Percentiles rank a stretch among this genome's conserved stretches.
Conservation (phyloP, 73 alveolate species). For the Urostyla sp. region DNA sequence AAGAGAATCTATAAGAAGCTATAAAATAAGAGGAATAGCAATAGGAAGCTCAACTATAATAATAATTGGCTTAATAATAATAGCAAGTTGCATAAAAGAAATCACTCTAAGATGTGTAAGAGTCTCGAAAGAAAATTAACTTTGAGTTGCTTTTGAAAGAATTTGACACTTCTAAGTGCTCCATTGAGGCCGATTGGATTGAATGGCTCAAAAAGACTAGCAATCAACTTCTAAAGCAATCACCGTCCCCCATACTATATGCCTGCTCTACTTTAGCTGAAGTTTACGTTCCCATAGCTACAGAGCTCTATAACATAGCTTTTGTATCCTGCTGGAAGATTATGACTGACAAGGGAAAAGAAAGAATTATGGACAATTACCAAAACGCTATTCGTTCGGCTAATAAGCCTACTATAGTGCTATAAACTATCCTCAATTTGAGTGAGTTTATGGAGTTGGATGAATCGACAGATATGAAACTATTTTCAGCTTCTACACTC, state of each 20-base stretch:
- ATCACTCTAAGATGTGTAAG: slow-evolving; percentile 45
- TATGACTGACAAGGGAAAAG: slow-evolving; percentile 85
- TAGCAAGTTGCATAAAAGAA: slow-evolving; percentile 23
- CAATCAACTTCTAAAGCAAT: slow-evolving; percentile 80
- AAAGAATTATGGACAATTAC: slow-evolving; percentile 73
- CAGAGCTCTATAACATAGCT: slow-evolving; percentile 94
- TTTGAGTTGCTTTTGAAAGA: slow-evolving; percentile 68
- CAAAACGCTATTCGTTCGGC: slow-evolving; percentile 80
- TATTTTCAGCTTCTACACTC: slow-evolving; percentile 87
- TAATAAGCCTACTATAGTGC: slow-evolving; percentile 84
- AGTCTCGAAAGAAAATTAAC: slow-evolving; percentile 54
- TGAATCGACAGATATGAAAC: slow-evolving; percentile 84
- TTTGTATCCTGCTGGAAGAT: slow-evolving; percentile 93
- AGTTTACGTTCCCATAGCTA: slow-evolving; percentile 89
- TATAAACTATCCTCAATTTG: slow-evolving; percentile 91
- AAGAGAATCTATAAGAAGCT: slow-evolving; percentile 3
- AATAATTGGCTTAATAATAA: neutral
- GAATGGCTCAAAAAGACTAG: slow-evolving; percentile 97
- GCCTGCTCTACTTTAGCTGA: slow-evolving; percentile 92
- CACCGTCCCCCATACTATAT: slow-evolving; percentile 91
- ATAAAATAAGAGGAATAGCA: slow-evolving; percentile 18
- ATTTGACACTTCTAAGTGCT: slow-evolving; percentile 83
- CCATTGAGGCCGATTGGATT: slow-evolving; percentile 94
- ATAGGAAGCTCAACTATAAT: slow-evolving; percentile 8
- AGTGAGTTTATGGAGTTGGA: slow-evolving; percentile 98